A percentile compares a stretch with the other conserved stretches of the same genome.
phyloP scores from a whole-genome alignment of 768 basidiomycete species.

The Tulasnella sp. region DNA sequence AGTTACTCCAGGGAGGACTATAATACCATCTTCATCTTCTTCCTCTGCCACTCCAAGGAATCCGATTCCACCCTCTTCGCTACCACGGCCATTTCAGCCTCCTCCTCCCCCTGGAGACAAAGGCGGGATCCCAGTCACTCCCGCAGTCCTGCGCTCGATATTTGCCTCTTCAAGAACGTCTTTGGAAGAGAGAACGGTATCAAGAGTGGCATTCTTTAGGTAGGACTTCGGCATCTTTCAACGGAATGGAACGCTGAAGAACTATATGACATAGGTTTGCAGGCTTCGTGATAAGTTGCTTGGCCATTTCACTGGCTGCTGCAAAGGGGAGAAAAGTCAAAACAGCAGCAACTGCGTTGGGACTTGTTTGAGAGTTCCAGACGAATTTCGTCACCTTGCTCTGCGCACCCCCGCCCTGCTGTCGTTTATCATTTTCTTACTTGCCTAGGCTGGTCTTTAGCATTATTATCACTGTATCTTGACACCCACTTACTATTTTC shows the following conservation, averaged over 20 bases:
- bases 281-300: slow-evolving; percentile 76
- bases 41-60: not conserved
- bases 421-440: not conserved
- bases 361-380: not conserved
- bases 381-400: not conserved
- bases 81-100: slow-evolving; percentile 21
- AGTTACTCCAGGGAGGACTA: slow-evolving; percentile 2
- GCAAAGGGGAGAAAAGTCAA: slow-evolving; percentile 61
- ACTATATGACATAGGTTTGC: slow-evolving; percentile 54
- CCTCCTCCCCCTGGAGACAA: slow-evolving; percentile 6
- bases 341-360: slow-evolving; percentile 5
- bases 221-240: slow-evolving; percentile 33
- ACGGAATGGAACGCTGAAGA: not conserved
- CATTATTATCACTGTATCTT: not conserved
- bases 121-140: slow-evolving; percentile 65
- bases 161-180: slow-evolving; percentile 81
- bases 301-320: slow-evolving; percentile 71
- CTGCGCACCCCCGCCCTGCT: not conserved
- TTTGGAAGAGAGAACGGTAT: slow-evolving; percentile 77
- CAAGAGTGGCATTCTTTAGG: slow-evolving; percentile 84
- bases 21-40: slow-evolving; percentile 21
- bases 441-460: not conserved
- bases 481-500: not conserved
- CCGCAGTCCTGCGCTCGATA: slow-evolving; percentile 74
- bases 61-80: slow-evolving; percentile 15